Conservation (phyloP, 2,329 filamentous ascomycete genomes). For the Trichoderma sp. region DNA sequence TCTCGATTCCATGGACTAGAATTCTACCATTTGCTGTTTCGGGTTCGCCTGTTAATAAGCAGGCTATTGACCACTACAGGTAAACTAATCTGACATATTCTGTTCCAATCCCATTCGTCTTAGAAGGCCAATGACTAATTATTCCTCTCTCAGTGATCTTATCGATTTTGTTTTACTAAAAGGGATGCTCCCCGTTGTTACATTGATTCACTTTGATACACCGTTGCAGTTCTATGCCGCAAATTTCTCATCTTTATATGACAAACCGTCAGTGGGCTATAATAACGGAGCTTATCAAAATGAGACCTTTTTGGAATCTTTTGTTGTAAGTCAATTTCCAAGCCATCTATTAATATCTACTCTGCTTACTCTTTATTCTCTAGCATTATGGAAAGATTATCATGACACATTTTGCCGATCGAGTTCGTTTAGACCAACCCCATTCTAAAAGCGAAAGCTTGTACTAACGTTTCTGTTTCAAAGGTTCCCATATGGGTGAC, state of each 20-base stretch:
- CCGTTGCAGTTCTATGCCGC: slow-evolving; percentile 49
- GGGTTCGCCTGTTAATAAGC: slow-evolving; percentile 55
- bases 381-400: slow-evolving; percentile 55
- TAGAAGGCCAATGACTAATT: not conserved
- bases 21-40: slow-evolving; percentile 56
- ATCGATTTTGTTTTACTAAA: slow-evolving; percentile 54
- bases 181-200: slow-evolving; percentile 54
- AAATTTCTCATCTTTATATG: slow-evolving; percentile 33
- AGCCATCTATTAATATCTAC: not conserved
- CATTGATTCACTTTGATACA: slow-evolving; percentile 55
- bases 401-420: slow-evolving; percentile 55
- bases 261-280: slow-evolving; percentile 6
- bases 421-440: slow-evolving; percentile 44
- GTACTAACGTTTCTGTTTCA: not conserved
- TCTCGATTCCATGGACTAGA: slow-evolving; percentile 56
- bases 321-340: slow-evolving; percentile 39
- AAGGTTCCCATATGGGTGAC: not conserved
- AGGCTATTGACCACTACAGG: slow-evolving; percentile 54
- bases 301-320: slow-evolving; percentile 53
- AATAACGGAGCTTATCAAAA: slow-evolving; percentile 51
- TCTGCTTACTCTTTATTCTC: not conserved
- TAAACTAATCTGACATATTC: not conserved
- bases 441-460: slow-evolving; percentile 20
- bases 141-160: slow-evolving; percentile 46
- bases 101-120: not conserved